phyloP scores from a whole-genome alignment of 2,329 filamentous ascomycete genomes.

The Didymella pinodella region DNA sequence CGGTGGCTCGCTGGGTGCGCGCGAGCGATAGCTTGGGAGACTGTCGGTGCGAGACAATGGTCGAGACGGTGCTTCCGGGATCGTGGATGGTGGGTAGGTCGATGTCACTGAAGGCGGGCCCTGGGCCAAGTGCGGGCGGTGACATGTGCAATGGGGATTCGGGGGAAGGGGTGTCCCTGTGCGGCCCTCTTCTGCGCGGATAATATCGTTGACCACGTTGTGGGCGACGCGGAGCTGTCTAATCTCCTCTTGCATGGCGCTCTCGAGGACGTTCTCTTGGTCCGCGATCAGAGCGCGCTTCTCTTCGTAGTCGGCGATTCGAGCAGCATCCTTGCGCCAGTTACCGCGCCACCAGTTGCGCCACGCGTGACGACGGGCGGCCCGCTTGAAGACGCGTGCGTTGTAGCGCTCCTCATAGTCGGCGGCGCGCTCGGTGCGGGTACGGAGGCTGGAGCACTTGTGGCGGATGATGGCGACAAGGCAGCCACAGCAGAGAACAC shows the following conservation, averaged over 20 bases:
- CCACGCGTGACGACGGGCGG: conserved; percentile 61
- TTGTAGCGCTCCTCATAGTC: conserved; percentile 63
- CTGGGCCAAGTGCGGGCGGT: conserved; percentile 19
- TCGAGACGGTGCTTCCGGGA: conserved; percentile 45
- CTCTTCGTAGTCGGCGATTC: conserved; percentile 58
- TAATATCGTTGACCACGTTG: conserved; percentile 60
- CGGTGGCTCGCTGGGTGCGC: conserved; percentile 49
- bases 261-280: conserved; percentile 57
- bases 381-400: conserved; percentile 60
- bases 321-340: conserved; percentile 39
- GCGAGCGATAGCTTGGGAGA: conserved; percentile 57
- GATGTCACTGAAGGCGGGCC: conserved; percentile 40
- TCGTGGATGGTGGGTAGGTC: conserved; percentile 41
- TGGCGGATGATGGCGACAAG: conserved; percentile 56
- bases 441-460: conserved; percentile 60
- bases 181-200: conserved; percentile 53
- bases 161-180: not conserved
- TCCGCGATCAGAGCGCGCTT: conserved; percentile 59
- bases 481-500: conserved; percentile 55
- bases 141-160: conserved; percentile 29
- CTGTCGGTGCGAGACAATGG: conserved; percentile 50
- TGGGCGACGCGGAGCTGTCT: conserved; percentile 61
- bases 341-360: conserved; percentile 59
- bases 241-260: conserved; percentile 56
- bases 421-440: conserved; percentile 61